Evolutionary conservation across 495 filamentous ascomycete species (phyloP), one percentile per base, ranked within the genome.

Genomic region (Lentithecium fluviatile): DNA sequence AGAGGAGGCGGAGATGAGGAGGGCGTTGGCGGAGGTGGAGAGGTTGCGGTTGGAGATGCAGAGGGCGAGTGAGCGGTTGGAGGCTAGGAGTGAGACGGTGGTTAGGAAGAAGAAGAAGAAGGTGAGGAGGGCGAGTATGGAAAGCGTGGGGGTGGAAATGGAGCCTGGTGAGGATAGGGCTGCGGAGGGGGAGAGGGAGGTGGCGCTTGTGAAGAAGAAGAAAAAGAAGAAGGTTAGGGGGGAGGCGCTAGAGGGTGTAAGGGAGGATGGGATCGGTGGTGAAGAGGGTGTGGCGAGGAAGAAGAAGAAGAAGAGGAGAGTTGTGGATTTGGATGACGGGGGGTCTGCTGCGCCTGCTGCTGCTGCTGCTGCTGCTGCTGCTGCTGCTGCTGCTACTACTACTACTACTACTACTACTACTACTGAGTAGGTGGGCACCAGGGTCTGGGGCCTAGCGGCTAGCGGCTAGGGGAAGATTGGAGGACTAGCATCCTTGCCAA

Each of bases 31-130:
- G 70, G 85, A 96, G 70, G 87, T 98, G 13, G 93, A 97, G 76
- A 79, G 83, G 48, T 72, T 95, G 52, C 78, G 94, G 37, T 71
- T 95, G 50, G 88, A 93, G 72, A 97, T 98, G 91, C 92, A 97
- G 74, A 77, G 90, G 65, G 88, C 87, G 15, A 88, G 89, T 34
- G 92, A 97, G 75, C 76, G 90, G 52, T 87, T 95, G 34, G 79
- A 89, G 69, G 80, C 83, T 13, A 80, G 83, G 26, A 81, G 88
- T 56, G 83, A 87, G 11, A 85, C 79, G 6, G 75, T 91, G 4
- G 40, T 96, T 6, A 88, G 84, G 76, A 92, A 86, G 74, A 93
- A 89, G 75, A 86, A 83, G 71, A 74, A 72, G 71, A 83, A 81
- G 71, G 58, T 53, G 2, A 75, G 77, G 67, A 72, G 69, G 65